Evolutionary conservation across 441 rosid species (phyloP).

Genomic region (Kokia cookei): DNA sequence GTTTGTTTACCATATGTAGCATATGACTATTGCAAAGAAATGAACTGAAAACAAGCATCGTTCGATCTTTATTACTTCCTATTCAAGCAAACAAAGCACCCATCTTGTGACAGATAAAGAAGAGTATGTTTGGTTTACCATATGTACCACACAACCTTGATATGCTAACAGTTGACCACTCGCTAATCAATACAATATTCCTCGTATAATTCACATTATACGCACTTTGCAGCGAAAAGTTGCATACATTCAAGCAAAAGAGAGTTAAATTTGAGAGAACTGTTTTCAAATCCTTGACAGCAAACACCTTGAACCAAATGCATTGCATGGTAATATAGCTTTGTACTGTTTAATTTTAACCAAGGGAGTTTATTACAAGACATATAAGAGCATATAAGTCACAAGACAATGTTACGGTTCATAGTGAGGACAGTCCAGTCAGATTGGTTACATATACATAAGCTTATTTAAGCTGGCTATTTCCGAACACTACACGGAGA

Average conservation of each 20-base stretch:
- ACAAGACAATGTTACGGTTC: too few species aligned
- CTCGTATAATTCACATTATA: neutral
- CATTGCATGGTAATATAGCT: neutral
- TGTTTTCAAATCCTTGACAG: neutral
- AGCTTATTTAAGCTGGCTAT: neutral
- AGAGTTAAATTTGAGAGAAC: neutral
- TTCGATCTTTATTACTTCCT: too few species aligned
- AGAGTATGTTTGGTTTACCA: too few species aligned
- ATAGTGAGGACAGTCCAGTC: too few species aligned
- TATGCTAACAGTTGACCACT: too few species aligned
- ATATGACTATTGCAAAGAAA: too few species aligned
- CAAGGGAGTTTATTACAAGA: neutral
- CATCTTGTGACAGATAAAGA: too few species aligned
- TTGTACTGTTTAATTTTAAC: neutral
- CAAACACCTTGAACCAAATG: neutral
- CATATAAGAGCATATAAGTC: neutral
- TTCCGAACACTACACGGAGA: neutral
- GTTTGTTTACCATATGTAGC: too few species aligned
- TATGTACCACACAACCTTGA: too few species aligned
- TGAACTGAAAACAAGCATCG: too few species aligned
- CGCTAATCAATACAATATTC: neutral
- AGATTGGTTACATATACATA: too few species aligned
- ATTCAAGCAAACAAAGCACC: too few species aligned
- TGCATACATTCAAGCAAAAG: neutral
- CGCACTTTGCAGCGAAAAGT: neutral